phyloP scores from a whole-genome alignment of 169 alveolate species.

The Babesia caballi region DNA sequence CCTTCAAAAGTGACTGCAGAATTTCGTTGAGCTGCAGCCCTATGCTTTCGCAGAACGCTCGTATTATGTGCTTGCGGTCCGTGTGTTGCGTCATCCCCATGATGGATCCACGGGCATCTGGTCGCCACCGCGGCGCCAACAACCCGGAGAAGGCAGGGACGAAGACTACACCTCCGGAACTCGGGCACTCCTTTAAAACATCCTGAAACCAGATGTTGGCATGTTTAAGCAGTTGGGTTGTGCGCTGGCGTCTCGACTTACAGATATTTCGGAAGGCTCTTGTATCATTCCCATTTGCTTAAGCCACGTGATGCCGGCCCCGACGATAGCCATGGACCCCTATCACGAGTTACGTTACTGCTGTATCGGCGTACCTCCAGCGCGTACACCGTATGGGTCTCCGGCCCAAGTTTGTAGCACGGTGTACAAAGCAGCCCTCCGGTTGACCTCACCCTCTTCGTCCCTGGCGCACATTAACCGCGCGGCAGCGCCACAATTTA shows the following conservation, averaged over 20 bases:
- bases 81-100: slow-evolving; percentile 87
- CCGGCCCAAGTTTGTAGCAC: slow-evolving; percentile 79
- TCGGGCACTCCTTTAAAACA: slow-evolving; percentile 65
- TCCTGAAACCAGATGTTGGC: background rate
- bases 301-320: slow-evolving; percentile 88
- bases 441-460: slow-evolving; percentile 75
- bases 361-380: slow-evolving; percentile 67
- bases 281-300: slow-evolving; percentile 70
- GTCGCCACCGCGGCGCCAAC: slow-evolving; percentile 92
- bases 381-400: slow-evolving; percentile 80
- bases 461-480: slow-evolving; percentile 55
- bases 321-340: slow-evolving; percentile 94
- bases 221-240: background rate
- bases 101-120: slow-evolving; percentile 89
- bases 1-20: slow-evolving; percentile 52
- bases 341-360: background rate
- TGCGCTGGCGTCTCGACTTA: slow-evolving; percentile 2
- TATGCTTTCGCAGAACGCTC: slow-evolving; percentile 88
- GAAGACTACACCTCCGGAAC: slow-evolving; percentile 87
- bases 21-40: slow-evolving; percentile 85
- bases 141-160: slow-evolving; percentile 93
- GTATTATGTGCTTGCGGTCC: slow-evolving; percentile 80
- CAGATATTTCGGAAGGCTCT: slow-evolving; percentile 72
- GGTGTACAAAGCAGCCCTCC: slow-evolving; percentile 90
- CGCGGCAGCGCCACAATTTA: background rate